Evolutionary conservation across 495 filamentous ascomycete species (phyloP), one percentile per base, ranked within the genome.

Genomic region (Penicillium roqueforti): DNA sequence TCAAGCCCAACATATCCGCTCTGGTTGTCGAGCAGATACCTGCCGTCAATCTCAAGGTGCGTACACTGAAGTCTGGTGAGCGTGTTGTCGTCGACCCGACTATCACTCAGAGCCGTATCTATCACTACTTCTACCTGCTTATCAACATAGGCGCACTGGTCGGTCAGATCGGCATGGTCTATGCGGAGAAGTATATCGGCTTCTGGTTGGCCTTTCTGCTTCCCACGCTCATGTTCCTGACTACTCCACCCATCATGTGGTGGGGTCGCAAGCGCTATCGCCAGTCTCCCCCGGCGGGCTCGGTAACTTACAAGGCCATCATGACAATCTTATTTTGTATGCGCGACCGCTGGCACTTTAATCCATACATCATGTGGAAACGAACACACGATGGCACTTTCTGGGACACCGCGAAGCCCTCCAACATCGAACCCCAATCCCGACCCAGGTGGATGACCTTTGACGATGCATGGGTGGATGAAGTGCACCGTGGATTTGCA

Each of bases 81-180:
- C 76, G 81, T 23, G 82, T 88, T 39, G 80, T 90, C 51, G 69
- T 87, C 18, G 85, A 89, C 52, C 86, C 86, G 18, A 90, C 86
- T 10, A 62, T 70, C 50, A 66, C 59, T 16, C 62, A 62, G 53
- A 56, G 52, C 26, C 56, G 68, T 26, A 68, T 74, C 39, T 72
- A 71, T 48, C 58, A 70, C 29, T 70, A 69, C 56, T 74, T 72
- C 58, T 77, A 65, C 80, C 78, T 68, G 46, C 73, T 87, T 53
- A 76, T 76, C 58, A 81, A 80, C 54, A 51, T 80, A 19, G 76
- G 72, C 19, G 73, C 79, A 36, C 16, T 36, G 32, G 8, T n/a
- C 2, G 32, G 32, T 36, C 14, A 36, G n/a, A 36, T 36, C 8
- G n/a, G 32, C 32, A 36, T 36, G 32, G 32, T n/a, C n/a, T 36